phyloP scores from a whole-genome alignment of 176 grass and related monocot genomes.

The Bromus sterilis region DNA sequence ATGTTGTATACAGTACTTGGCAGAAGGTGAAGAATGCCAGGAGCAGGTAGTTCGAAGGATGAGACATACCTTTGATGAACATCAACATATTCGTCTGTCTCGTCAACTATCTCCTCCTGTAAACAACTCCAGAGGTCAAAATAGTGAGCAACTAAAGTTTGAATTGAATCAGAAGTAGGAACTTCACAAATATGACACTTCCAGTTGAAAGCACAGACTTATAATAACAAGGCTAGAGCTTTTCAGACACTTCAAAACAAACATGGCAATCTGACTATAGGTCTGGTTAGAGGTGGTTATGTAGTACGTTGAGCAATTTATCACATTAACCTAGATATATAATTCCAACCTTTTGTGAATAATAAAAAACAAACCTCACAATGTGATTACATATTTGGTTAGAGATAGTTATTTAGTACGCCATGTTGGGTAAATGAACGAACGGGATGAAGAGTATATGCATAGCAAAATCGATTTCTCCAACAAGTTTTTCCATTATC shows the following conservation, averaged over 20 bases:
- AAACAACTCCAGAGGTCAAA: constrained; percentile 17
- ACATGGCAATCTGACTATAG: not conserved
- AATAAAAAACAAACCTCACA: not conserved
- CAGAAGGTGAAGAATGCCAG: constrained; percentile 12
- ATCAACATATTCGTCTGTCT: constrained; percentile 99
- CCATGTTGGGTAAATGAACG: not conserved
- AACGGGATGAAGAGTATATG: not conserved
- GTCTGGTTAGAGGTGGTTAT: not conserved
- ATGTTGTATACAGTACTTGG: not conserved
- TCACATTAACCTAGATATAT: not conserved
- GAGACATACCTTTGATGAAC: constrained; percentile 85
- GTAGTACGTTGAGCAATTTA: not conserved
- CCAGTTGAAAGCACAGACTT: not conserved
- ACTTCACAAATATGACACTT: not conserved
- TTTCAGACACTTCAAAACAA: not conserved
- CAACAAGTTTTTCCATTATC: not conserved
- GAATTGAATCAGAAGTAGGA: not conserved
- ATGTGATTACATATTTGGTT: not conserved
- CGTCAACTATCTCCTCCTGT: constrained; percentile 99
- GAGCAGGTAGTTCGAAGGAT: not conserved
- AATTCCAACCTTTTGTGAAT: not conserved
- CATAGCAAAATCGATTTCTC: not conserved
- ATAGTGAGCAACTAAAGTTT: not conserved
- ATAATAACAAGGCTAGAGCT: not conserved
- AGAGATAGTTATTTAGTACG: not conserved